Evolutionary conservation across 1,284 basidiomycete species (phyloP).

Genomic region (Rhizopogon hawkerae): DNA sequence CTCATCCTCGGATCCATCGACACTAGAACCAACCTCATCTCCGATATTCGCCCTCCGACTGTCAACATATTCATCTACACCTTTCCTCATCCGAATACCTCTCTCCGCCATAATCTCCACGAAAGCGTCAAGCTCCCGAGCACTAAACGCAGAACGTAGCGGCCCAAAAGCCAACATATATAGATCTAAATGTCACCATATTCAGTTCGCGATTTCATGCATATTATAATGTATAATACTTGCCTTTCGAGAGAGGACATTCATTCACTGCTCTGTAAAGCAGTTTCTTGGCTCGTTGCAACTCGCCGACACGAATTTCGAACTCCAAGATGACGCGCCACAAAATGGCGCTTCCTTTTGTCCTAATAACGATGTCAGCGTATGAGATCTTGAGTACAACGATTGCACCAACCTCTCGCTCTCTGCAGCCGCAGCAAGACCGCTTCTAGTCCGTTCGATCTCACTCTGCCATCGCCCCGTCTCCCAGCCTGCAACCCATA

Average conservation of each 20-base stretch:
- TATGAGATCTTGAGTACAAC: background rate
- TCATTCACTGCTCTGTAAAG: conserved; percentile 76
- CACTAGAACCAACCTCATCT: conserved; percentile 24
- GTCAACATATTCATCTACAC: conserved; percentile 56
- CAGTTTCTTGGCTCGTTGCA: conserved; percentile 64
- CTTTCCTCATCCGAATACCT: conserved; percentile 62
- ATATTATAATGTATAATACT: conserved; percentile 9
- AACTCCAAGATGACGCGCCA: conserved; percentile 83
- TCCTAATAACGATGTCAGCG: conserved; percentile 37
- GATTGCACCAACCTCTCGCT: conserved; percentile 49
- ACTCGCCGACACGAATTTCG: conserved; percentile 59
- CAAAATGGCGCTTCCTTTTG: conserved; percentile 55
- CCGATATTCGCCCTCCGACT: conserved; percentile 23
- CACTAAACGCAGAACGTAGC: conserved; percentile 59
- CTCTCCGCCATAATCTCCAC: conserved; percentile 78
- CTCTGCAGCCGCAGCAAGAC: conserved; percentile 53
- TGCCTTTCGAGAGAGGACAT: conserved; percentile 76
- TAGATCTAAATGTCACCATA: conserved; percentile 45
- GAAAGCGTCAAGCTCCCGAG: conserved; percentile 59
- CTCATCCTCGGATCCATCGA: conserved; percentile 40
- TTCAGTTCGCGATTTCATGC: conserved; percentile 8
- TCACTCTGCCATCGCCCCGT: conserved; percentile 59
- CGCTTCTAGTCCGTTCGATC: conserved; percentile 58
- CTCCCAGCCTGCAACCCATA: conserved; percentile 76
- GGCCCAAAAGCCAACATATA: conserved; percentile 81